Percentiles rank a stretch among this genome's conserved stretches.
phyloP scores from a whole-genome alignment of 176 grass and related monocot species.

The Elymus sibiricus region DNA sequence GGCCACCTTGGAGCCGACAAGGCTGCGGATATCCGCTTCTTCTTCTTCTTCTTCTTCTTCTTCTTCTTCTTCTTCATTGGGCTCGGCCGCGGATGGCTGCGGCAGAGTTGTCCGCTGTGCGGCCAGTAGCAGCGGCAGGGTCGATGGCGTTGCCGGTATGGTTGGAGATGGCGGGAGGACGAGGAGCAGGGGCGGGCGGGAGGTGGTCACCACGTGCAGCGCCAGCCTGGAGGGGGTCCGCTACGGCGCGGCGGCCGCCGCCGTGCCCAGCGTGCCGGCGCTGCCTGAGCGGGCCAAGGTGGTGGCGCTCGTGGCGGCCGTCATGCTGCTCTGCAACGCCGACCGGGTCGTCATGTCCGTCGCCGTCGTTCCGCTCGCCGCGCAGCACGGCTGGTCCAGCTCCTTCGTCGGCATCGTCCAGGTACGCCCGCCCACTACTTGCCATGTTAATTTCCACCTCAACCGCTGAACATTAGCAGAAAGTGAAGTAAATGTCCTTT shows the following conservation, averaged over 20 bases:
- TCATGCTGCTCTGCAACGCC: conserved; percentile 94
- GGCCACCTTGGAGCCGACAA: conserved; percentile 7
- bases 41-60: not conserved
- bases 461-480: not conserved
- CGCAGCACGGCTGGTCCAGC: conserved; percentile 82
- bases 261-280: conserved; percentile 4
- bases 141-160: not conserved
- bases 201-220: conserved; percentile 55
- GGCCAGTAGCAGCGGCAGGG: conserved; percentile 34
- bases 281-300: conserved; percentile 76
- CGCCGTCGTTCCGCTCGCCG: conserved; percentile 84
- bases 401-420: conserved; percentile 89
- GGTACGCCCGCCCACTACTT: conserved; percentile 22
- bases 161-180: conserved; percentile 26
- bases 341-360: conserved; percentile 99
- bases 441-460: not conserved
- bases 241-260: not conserved
- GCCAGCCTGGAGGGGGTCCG: conserved; percentile 69
- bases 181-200: conserved; percentile 17
- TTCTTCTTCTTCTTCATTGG: not conserved
- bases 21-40: not conserved
- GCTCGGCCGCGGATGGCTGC: not conserved
- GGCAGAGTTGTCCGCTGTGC: not conserved
- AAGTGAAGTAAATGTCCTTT: not conserved
- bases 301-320: conserved; percentile 59